Base-by-base conservation (phyloP, 331 rosid genomes). In the Malus hybrid region DNA sequence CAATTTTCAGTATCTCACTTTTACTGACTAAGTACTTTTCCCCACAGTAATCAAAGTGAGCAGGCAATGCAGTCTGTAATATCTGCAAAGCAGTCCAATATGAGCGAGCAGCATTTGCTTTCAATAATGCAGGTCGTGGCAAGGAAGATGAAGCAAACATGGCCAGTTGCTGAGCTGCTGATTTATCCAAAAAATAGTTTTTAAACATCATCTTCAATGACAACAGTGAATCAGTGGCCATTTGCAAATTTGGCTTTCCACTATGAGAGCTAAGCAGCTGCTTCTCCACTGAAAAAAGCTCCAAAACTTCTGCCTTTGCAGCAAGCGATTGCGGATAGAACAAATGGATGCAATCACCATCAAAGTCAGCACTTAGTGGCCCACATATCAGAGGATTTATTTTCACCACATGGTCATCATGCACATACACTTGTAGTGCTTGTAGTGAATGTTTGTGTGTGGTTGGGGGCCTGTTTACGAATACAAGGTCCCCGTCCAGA, bases 361-460 rank as follows among this genome's bases (percentile, higher is more conserved):
- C 99, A 84, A 94, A 94, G 82, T 94, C 99, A 5, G 97, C 97
- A 65, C 97, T 84, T 24, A 92, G 82, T 22, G 97, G 96, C 64
- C 93, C 99, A 84, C 99, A 94, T 31, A 94, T 94, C 36, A 94
- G 85, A 36, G 99, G 99, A 79, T 94, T 94, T 67, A 92, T 94
- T 82, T 94, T 94, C 63, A 94, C 99, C 0, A 91, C 91, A 65
- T 94, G 91, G 62, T 89, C 99, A 34, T 94, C 93, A 32, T 94
- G 99, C 24, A 94, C 88, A 72, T 92, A 94, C 7, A 90, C 99
- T 29, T 79, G 80, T 18, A 94, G 96, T 5, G 99, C 99, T 78
- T 94, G 99, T 22, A 94, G 80, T 1, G 97, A 94, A 77, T 94
- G 99, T 28, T 94, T 94, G 70, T 94, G 99, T n/a, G 97, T 94